These are phyloP conservation scores for Annulohypoxylon nitens DNA, from an alignment of 495 filamentous ascomycete genomes.

Conservation along the genomic window DNA sequence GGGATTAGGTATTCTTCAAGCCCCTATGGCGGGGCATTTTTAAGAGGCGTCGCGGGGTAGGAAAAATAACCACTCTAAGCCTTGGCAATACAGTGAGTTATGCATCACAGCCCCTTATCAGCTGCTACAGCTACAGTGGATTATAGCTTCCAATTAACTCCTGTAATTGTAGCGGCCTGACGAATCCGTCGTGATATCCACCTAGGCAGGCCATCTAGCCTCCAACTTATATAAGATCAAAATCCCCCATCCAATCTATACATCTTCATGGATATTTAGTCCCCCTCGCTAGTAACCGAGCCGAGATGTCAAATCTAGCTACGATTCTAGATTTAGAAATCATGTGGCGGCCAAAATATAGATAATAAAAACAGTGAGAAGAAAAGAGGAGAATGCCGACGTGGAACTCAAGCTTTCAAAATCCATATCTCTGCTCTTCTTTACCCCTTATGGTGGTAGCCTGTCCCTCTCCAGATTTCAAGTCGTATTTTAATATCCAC, in stretches of 20 bases:
- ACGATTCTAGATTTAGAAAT: conserved; percentile 4
- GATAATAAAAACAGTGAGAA: conserved; percentile 16
- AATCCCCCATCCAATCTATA: neutral
- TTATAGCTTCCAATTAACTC: too few relatives aligned
- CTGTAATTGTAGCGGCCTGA: too few relatives aligned
- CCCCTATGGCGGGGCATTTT: too few relatives aligned
- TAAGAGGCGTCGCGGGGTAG: too few relatives aligned
- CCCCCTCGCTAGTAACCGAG: neutral
- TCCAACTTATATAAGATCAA: neutral
- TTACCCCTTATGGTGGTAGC: conserved; percentile 35
- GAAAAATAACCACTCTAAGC: too few relatives aligned
- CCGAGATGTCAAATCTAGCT: conserved; percentile 9
- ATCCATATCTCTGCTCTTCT: conserved; percentile 22
- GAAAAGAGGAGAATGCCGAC: conserved; percentile 31
- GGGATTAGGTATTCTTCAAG: too few relatives aligned
- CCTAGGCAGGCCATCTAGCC: neutral
- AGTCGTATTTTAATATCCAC: conserved; percentile 45
- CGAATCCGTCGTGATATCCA: neutral
- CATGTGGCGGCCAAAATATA: conserved; percentile 28
- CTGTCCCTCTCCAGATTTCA: conserved; percentile 21
- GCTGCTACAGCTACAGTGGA: too few relatives aligned
- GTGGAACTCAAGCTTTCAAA: conserved; percentile 22
- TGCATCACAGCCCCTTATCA: too few relatives aligned
- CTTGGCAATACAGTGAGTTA: too few relatives aligned
- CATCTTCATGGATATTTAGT: neutral